These are phyloP conservation scores for Vaccinium myrtillus DNA, from an alignment of 148 eudicot genomes.

Conservation along the genomic window DNA sequence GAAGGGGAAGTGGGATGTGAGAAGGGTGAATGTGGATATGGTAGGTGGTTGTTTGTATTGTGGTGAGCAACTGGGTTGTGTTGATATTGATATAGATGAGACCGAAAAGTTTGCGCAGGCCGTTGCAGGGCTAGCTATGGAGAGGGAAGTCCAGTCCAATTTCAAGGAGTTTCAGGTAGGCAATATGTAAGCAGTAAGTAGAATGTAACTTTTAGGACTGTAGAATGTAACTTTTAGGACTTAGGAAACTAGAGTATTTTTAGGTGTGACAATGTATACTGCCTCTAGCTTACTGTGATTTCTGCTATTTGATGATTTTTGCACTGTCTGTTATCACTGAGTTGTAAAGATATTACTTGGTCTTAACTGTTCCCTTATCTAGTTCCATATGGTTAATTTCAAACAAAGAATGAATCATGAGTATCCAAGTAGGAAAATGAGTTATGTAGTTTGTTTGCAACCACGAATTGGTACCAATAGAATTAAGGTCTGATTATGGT, in stretches of 20 bases:
- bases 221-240: background rate
- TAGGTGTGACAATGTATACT: background rate
- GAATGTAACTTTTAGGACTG: background rate
- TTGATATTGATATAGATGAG: conserved; percentile 72
- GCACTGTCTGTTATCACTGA: background rate
- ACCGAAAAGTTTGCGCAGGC: conserved; percentile 79
- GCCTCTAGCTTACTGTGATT: background rate
- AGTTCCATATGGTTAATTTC: background rate
- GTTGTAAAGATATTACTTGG: background rate
- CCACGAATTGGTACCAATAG: background rate
- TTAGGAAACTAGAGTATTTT: background rate
- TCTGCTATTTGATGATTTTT: background rate
- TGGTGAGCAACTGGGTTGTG: conserved; percentile 65
- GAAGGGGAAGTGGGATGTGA: conserved; percentile 64
- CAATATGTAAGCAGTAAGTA: background rate
- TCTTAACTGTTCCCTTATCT: background rate
- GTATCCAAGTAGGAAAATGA: background rate
- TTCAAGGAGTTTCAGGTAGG: conserved; percentile 82
- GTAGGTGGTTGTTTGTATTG: conserved; percentile 62
- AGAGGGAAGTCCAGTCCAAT: conserved; percentile 70
- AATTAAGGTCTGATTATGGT: background rate
- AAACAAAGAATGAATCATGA: background rate
- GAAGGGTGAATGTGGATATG: conserved; percentile 37
- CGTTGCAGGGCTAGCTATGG: conserved; percentile 76
- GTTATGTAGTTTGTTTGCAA: background rate